Base-by-base conservation (phyloP, 2,329 filamentous ascomycete species). In the Xenosphaeropsis pyriputrescens region DNA sequence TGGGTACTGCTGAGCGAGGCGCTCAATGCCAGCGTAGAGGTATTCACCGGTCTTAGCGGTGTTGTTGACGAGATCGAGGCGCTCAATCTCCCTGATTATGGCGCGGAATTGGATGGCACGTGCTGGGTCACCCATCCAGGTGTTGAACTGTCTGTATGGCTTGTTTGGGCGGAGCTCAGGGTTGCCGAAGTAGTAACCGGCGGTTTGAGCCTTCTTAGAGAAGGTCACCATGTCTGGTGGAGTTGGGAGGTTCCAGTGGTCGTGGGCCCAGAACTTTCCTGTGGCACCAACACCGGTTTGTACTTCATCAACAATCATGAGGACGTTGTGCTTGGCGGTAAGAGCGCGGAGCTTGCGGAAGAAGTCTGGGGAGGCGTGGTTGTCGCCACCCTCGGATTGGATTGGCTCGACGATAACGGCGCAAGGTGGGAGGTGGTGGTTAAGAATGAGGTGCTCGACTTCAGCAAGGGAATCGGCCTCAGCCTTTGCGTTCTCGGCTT, bases 161-260 rank as follows among this genome's bases (percentile, higher is more conserved):
- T 84, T 83, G 61, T 86, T 85, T 17, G 83, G 83, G 36, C 79
- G 66, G 36, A 89, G 65, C 33, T 71, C 72, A n/a, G 71, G 67
- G 64, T 86, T 78, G 32, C 79, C 79, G 54, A 74, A 89, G 64
- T 83, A 89, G 65, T 85, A 89, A 3, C 83, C 83, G 11, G 83
- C 83, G 13, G 83, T 81, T 62, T 89, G 83, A 2, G 83, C 83
- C 63, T 89, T 89, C 69, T 89, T 89, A 47, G 73, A 80, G 64
- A 89, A 89, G 18, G 83, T 88, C n/a, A 89, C 83, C 62, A 89
- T 86, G 55, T 89, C 83, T 2, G 83, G 83, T 16, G 82, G 79
- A 9, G 72, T 63, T 31, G 63, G 50, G 32, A 88, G 65, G 52
- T 79, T 70, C 83, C 83, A 89, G 70, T 88, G 82, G 48, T 86